Percentiles rank a stretch among this genome's conserved stretches.
phyloP scores from a whole-genome alignment of 257 asterid genomes.

The Paraleonurus japonicus region DNA sequence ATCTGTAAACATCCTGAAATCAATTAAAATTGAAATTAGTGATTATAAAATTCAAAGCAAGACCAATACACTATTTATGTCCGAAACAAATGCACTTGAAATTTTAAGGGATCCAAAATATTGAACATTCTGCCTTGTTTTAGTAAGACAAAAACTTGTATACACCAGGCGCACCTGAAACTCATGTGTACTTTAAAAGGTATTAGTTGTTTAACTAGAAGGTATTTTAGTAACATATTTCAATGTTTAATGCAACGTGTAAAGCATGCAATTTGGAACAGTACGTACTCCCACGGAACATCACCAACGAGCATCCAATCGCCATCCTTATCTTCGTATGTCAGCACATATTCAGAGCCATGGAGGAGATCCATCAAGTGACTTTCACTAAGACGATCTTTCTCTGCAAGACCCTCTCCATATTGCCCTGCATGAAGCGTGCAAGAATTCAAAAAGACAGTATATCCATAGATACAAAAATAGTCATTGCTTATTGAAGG shows the following conservation, averaged over 20 bases:
- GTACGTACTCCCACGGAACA: constrained; percentile 85
- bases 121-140: neutral
- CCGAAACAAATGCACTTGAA: neutral
- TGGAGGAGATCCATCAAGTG: constrained; percentile 60
- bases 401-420: constrained; percentile 45
- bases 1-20: constrained; percentile 71
- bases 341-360: constrained; percentile 68
- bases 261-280: neutral
- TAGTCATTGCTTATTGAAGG: neutral
- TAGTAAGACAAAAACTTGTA: too few relatives aligned
- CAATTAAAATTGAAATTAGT: constrained; percentile 4
- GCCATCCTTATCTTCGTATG: constrained; percentile 79
- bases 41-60: neutral
- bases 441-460: neutral
- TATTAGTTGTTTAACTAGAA: too few relatives aligned
- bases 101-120: too few relatives aligned
- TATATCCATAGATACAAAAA: too few relatives aligned
- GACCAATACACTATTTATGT: neutral
- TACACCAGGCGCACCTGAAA: too few relatives aligned
- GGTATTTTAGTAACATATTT: neutral
- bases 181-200: too few relatives aligned
- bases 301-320: constrained; percentile 96
- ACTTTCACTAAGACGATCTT: constrained; percentile 53
- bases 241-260: neutral
- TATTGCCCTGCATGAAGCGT: constrained; percentile 49